These are phyloP conservation scores for Kodamaea kakaduensis DNA, from an alignment of 805 yeast species.

Conservation along the genomic window DNA sequence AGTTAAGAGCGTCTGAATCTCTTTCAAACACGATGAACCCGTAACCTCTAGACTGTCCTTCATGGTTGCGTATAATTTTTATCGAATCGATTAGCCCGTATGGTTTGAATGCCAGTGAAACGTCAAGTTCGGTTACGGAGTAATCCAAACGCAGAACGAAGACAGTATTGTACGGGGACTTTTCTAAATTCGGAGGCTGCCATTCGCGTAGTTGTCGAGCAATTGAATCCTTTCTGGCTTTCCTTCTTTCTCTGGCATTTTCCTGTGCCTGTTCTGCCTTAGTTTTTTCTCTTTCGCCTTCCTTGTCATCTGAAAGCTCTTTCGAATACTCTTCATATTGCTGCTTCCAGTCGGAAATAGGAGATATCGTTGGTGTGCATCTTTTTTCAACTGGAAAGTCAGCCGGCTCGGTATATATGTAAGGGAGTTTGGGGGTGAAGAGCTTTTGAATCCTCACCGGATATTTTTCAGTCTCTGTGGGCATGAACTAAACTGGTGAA, in stretches of 20 bases:
- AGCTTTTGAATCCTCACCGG: constrained; percentile 46
- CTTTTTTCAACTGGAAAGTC: constrained; percentile 51
- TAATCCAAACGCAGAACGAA: constrained; percentile 75
- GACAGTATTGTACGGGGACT: constrained; percentile 73
- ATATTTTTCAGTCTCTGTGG: constrained; percentile 22
- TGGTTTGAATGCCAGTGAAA: constrained; percentile 55
- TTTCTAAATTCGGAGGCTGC: constrained; percentile 23
- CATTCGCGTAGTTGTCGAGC: constrained; percentile 29
- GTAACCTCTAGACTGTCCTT: constrained; percentile 69
- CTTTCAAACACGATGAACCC: constrained; percentile 72
- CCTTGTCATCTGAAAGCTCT: constrained; percentile 1
- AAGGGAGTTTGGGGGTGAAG: constrained; percentile 56
- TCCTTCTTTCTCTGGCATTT: constrained; percentile 7
- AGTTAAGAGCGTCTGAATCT: constrained; percentile 56
- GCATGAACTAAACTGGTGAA: too few relatives aligned
- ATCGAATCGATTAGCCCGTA: constrained; percentile 68
- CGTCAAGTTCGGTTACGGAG: constrained; percentile 58
- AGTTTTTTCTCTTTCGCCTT: constrained; percentile 2
- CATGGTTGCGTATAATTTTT: constrained; percentile 32
- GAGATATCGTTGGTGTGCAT: constrained; percentile 43
- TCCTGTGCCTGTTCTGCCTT: constrained; percentile 2
- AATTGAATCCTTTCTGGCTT: constrained; percentile 12
- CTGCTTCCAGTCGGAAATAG: constrained; percentile 33
- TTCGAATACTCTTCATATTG: constrained; percentile 5
- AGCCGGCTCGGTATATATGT: constrained; percentile 43